Evolutionary conservation across 1,284 basidiomycete genomes (phyloP).

Genomic region (Ustilago cynodontis): DNA sequence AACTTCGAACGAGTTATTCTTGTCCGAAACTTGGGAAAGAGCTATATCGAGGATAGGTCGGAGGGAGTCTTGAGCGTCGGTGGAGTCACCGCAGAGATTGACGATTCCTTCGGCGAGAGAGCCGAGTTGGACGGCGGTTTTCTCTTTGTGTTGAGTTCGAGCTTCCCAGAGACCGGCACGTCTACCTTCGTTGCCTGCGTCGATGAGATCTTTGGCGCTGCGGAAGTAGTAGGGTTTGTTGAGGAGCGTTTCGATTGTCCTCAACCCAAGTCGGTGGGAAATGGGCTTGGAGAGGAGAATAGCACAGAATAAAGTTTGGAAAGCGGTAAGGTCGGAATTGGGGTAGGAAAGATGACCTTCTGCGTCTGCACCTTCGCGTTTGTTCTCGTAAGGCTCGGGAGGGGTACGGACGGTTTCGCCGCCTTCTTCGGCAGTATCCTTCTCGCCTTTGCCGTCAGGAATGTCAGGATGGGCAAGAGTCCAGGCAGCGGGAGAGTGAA

Average conservation of each 20-base stretch:
- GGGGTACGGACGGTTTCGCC: conserved; percentile 29
- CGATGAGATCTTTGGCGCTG: conserved; percentile 35
- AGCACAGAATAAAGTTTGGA: conserved; percentile 48
- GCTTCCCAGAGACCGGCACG: conserved; percentile 54
- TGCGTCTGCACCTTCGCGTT: conserved; percentile 7
- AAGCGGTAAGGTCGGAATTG: conserved; percentile 45
- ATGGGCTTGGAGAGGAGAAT: conserved; percentile 56
- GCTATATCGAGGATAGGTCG: conserved; percentile 40
- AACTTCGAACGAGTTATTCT: conserved; percentile 24
- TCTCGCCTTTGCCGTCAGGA: conserved; percentile 33
- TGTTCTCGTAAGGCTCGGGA: conserved; percentile 36
- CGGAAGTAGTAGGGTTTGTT: conserved; percentile 49
- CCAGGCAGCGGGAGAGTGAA: conserved; percentile 37
- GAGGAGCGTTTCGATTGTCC: conserved; percentile 51
- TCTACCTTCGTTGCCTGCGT: conserved; percentile 47
- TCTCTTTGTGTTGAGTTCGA: conserved; percentile 58
- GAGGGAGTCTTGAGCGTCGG: conserved; percentile 18
- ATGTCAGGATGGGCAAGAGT: conserved; percentile 34
- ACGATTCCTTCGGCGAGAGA: conserved; percentile 44
- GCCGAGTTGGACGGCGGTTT: conserved; percentile 53
- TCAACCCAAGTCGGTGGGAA: conserved; percentile 46
- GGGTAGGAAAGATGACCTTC: conserved; percentile 44
- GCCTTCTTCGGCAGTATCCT: conserved; percentile 33
- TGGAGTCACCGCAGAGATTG: conserved; percentile 14
- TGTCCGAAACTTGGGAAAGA: conserved; percentile 8